Conservation (phyloP, 441 rosid genomes). For the Erodium chrysanthum region DNA sequence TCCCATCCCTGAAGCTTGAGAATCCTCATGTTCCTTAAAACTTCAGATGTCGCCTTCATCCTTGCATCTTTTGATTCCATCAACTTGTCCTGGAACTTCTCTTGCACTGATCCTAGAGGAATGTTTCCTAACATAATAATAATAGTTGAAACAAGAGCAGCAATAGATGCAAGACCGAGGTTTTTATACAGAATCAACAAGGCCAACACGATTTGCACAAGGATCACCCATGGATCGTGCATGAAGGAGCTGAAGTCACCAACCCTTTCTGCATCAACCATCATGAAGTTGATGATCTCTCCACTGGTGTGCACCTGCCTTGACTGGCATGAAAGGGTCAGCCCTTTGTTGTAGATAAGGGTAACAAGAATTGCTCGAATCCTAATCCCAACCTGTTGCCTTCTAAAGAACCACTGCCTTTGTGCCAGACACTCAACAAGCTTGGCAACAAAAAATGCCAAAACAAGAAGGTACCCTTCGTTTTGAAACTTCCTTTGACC, state of each 20-base stretch:
- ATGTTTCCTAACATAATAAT: slow-evolving; percentile 39
- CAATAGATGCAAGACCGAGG: slow-evolving; percentile 44
- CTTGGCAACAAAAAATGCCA: slow-evolving; percentile 37
- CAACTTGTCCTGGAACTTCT: slow-evolving; percentile 40
- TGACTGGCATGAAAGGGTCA: slow-evolving; percentile 42
- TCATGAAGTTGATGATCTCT: slow-evolving; percentile 53
- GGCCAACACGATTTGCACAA: slow-evolving; percentile 41
- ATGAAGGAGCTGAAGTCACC: slow-evolving; percentile 36
- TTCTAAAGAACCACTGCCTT: slow-evolving; percentile 40
- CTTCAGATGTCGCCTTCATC: slow-evolving; percentile 53
- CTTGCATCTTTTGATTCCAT: slow-evolving; percentile 51
- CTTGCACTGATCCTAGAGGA: slow-evolving; percentile 40
- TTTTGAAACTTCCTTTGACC: slow-evolving; percentile 35
- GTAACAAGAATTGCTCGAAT: slow-evolving; percentile 30
- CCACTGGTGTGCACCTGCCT: slow-evolving; percentile 46
- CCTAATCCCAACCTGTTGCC: slow-evolving; percentile 40
- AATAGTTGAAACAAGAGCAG: slow-evolving; percentile 34
- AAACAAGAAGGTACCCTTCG: slow-evolving; percentile 42
- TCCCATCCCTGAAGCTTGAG: slow-evolving; percentile 71
- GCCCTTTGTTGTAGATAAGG: slow-evolving; percentile 43
- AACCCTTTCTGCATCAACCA: slow-evolving; percentile 55
- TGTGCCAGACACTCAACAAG: slow-evolving; percentile 36
- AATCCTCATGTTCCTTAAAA: slow-evolving; percentile 49
- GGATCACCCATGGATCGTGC: slow-evolving; percentile 45
- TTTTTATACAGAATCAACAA: slow-evolving; percentile 41